A percentile compares a stretch with the other conserved stretches of the same genome.
phyloP scores from a whole-genome alignment of 345 rosid species.

The Eutrema yunnanense region DNA sequence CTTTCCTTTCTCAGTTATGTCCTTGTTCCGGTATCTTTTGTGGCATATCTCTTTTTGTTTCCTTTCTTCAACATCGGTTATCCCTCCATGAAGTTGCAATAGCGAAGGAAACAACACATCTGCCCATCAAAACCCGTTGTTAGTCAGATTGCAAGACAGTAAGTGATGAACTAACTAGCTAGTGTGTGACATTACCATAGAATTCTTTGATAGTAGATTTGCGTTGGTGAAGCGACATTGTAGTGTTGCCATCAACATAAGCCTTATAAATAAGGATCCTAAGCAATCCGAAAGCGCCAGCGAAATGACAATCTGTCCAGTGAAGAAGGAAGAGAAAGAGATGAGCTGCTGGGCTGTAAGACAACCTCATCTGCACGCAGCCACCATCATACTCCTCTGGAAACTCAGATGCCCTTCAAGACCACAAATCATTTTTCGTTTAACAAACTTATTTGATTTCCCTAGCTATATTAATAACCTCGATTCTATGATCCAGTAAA shows the following conservation, averaged over 20 bases:
- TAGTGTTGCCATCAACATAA: conserved; percentile 87
- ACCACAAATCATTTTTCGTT: background rate
- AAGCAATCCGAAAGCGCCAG: conserved; percentile 86
- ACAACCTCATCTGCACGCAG: conserved; percentile 91
- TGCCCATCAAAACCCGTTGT: conserved; percentile 25
- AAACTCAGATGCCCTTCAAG: conserved; percentile 75
- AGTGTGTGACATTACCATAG: conserved; percentile 52
- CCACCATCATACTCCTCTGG: conserved; percentile 83
- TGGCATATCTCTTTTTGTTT: conserved; percentile 67
- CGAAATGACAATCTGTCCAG: conserved; percentile 92
- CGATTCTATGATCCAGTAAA: background rate
- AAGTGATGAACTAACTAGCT: background rate
- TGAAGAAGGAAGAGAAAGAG: conserved; percentile 86
- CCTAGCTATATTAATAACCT: no score
- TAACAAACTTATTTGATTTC: no score
- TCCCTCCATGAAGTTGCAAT: conserved; percentile 76
- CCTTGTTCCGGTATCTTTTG: conserved; percentile 45
- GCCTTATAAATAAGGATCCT: conserved; percentile 87
- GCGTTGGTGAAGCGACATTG: conserved; percentile 78
- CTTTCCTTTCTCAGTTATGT: conserved; percentile 56
- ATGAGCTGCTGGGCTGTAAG: conserved; percentile 87
- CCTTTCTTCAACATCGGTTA: conserved; percentile 66
- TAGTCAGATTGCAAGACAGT: background rate
- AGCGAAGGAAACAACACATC: conserved; percentile 86
- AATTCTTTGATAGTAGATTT: conserved; percentile 83